Percentiles rank a stretch among this genome's conserved stretches.
Evolutionary conservation across 2,329 filamentous ascomycete species (phyloP).

Genomic region (Arachnomyces sp.): DNA sequence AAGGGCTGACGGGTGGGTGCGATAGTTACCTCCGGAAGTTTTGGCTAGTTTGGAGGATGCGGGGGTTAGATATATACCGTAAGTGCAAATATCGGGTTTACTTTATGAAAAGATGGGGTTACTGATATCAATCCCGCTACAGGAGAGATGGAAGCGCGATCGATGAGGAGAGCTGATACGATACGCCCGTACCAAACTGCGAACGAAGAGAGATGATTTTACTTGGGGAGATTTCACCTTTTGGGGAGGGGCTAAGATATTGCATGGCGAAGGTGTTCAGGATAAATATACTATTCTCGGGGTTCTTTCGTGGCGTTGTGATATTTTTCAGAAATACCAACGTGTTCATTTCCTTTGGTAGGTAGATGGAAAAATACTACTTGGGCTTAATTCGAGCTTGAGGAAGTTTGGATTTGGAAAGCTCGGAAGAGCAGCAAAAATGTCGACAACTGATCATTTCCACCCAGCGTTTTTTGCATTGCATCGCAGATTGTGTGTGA

Average conservation of each 20-base stretch:
- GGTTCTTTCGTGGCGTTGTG: neutral
- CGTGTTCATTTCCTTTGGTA: neutral
- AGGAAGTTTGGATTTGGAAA: neutral
- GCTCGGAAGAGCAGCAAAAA: neutral
- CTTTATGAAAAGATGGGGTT: neutral
- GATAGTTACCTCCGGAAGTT: slow-evolving; percentile 49
- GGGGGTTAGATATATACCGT: slow-evolving; percentile 55
- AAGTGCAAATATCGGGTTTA: slow-evolving; percentile 20
- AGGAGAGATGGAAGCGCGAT: slow-evolving; percentile 40
- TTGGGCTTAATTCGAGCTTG: neutral
- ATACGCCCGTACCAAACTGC: slow-evolving; percentile 7
- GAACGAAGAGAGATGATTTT: slow-evolving; percentile 7
- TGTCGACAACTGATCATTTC: too few species aligned
- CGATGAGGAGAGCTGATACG: slow-evolving; percentile 33
- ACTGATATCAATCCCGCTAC: slow-evolving; percentile 4
- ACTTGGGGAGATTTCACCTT: neutral
- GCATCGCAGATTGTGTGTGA: neutral
- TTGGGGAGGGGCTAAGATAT: neutral
- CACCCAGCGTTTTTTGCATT: too few species aligned
- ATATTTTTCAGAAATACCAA: slow-evolving; percentile 3
- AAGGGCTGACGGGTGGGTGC: neutral
- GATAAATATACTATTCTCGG: slow-evolving; percentile 1
- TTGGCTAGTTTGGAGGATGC: slow-evolving; percentile 49
- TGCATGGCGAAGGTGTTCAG: neutral
- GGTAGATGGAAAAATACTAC: neutral